A percentile compares a stretch with the other conserved stretches of the same genome.
Conservation (phyloP, 2,329 filamentous ascomycete species). For the Amauroascus verrucosus region DNA sequence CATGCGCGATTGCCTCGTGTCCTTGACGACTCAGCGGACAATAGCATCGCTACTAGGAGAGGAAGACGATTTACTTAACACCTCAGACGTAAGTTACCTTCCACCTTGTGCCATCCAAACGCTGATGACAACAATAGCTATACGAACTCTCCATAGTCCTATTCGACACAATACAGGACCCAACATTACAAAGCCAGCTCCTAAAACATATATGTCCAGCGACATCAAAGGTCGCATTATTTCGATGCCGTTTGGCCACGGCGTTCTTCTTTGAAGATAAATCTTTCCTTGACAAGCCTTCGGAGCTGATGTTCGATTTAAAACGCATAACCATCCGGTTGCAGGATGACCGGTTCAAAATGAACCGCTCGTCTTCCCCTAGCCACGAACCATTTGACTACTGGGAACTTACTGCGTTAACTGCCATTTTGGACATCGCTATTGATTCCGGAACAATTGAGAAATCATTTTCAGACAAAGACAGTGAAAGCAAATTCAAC, state of each 20-base stretch:
- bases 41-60: slow-evolving; percentile 24
- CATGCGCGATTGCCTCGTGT: slow-evolving; percentile 24
- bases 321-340: slow-evolving; percentile 24
- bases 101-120: not conserved
- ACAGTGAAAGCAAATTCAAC: slow-evolving; percentile 51
- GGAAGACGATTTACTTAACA: not conserved
- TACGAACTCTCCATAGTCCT: slow-evolving; percentile 22
- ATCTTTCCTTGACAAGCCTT: slow-evolving; percentile 22
- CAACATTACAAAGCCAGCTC: slow-evolving; percentile 32
- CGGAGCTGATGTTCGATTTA: slow-evolving; percentile 24
- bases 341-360: slow-evolving; percentile 26
- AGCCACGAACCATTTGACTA: slow-evolving; percentile 45
- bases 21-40: slow-evolving; percentile 27
- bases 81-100: slow-evolving; percentile 11
- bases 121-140: slow-evolving; percentile 22
- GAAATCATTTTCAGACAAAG: slow-evolving; percentile 21
- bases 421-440: slow-evolving; percentile 61
- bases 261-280: slow-evolving; percentile 28
- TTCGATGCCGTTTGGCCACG: slow-evolving; percentile 33
- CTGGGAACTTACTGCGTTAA: slow-evolving; percentile 52
- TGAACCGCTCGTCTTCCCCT: slow-evolving; percentile 17
- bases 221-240: slow-evolving; percentile 27
- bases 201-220: slow-evolving; percentile 33
- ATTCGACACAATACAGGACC: slow-evolving; percentile 30
- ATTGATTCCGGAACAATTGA: slow-evolving; percentile 51